Conservation (phyloP, 495 filamentous ascomycete genomes). For the Annulohypoxylon nitens region DNA sequence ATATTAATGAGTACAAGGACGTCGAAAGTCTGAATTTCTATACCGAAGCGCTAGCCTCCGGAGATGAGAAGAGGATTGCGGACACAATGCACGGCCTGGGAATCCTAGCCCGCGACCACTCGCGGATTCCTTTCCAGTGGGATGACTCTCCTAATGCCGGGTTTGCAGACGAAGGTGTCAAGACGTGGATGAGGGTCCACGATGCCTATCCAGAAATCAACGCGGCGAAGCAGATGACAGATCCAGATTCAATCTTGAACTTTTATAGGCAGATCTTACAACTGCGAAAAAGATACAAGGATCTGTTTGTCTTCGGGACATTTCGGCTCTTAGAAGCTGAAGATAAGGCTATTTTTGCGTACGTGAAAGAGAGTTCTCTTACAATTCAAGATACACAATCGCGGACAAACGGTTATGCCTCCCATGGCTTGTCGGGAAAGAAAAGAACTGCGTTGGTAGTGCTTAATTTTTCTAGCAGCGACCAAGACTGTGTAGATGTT, state of each 20-base stretch:
- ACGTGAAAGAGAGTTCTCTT: constrained; percentile 51
- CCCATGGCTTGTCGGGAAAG: background rate
- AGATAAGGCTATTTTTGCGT: constrained; percentile 60
- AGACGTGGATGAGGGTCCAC: constrained; percentile 72
- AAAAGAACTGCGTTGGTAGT: constrained; percentile 45
- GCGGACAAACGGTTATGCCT: constrained; percentile 6
- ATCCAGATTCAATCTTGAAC: constrained; percentile 55
- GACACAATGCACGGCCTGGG: constrained; percentile 69
- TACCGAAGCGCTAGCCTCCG: constrained; percentile 54
- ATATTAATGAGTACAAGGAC: constrained; percentile 77
- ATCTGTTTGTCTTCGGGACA: constrained; percentile 61
- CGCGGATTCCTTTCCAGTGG: constrained; percentile 74
- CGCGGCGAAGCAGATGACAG: constrained; percentile 59
- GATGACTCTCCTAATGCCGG: constrained; percentile 61
- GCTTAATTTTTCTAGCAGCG: constrained; percentile 50
- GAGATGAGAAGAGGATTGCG: constrained; percentile 61
- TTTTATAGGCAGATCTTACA: constrained; percentile 63
- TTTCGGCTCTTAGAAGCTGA: constrained; percentile 58
- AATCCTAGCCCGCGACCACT: constrained; percentile 67
- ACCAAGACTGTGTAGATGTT: constrained; percentile 42
- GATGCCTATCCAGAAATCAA: constrained; percentile 67
- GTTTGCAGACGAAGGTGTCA: constrained; percentile 57
- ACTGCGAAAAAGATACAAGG: constrained; percentile 57
- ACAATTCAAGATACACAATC: constrained; percentile 14
- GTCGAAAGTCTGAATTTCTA: constrained; percentile 77